Evolutionary conservation across 495 filamentous ascomycete species (phyloP).

Genomic region (Recurvomyces mirabilis): DNA sequence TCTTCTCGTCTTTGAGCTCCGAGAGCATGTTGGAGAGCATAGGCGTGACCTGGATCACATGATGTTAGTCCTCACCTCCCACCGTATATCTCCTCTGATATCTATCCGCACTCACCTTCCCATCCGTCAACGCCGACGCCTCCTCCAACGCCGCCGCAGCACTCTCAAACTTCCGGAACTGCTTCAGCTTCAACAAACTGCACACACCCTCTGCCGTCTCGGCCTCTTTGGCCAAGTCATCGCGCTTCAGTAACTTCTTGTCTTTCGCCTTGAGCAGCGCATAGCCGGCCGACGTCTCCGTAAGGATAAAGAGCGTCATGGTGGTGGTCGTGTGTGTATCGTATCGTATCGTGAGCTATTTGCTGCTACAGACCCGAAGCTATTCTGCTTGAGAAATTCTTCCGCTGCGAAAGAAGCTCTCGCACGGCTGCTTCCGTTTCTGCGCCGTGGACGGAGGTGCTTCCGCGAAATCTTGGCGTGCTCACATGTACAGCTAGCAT

Average conservation of each 20-base stretch:
- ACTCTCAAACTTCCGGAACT: constrained; percentile 93
- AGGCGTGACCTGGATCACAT: constrained; percentile 54
- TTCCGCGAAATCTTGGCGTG: too few species aligned
- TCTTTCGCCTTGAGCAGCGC: constrained; percentile 95
- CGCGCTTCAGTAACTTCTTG: constrained; percentile 90
- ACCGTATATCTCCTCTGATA: background rate
- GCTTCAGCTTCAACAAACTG: constrained; percentile 86
- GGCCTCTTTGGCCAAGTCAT: constrained; percentile 61
- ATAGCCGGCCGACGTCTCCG: constrained; percentile 92
- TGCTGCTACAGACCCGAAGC: too few species aligned
- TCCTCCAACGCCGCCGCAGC: constrained; percentile 79
- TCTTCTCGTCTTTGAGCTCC: constrained; percentile 93
- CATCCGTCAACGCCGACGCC: constrained; percentile 73
- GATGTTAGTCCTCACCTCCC: background rate
- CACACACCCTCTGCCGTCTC: constrained; percentile 74
- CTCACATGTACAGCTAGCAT: too few species aligned
- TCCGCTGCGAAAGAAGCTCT: too few species aligned
- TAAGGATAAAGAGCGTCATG: constrained; percentile 41
- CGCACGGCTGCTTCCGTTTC: too few species aligned
- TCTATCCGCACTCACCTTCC: constrained; percentile 43
- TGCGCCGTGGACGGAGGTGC: too few species aligned
- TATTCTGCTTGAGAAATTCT: too few species aligned
- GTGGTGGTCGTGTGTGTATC: background rate
- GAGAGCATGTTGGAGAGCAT: constrained; percentile 72
- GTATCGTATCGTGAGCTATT: too few species aligned